Percentiles rank a stretch among this genome's conserved stretches.
These are phyloP conservation scores for Fusarium hainanense DNA, from an alignment of 2,329 filamentous ascomycete species.

Conservation along the genomic window DNA sequence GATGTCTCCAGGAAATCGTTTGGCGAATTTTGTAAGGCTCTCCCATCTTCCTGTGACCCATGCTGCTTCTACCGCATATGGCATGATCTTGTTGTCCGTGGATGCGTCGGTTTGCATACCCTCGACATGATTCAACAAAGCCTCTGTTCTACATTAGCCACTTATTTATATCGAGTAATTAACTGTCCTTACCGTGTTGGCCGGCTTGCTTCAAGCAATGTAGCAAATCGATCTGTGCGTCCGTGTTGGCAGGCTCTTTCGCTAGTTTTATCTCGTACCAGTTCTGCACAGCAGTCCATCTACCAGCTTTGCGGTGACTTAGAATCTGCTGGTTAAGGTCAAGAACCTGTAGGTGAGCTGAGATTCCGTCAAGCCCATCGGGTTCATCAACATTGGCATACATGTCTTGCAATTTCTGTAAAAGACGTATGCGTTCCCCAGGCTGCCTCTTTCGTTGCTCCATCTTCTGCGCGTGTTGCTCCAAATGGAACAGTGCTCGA, in stretches of 20 bases:
- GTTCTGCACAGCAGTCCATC: conserved; percentile 94
- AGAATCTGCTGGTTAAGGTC: conserved; percentile 93
- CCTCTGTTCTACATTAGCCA: conserved; percentile 65
- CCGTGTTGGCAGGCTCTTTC: conserved; percentile 78
- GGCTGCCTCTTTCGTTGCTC: conserved; percentile 58
- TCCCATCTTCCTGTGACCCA: conserved; percentile 91
- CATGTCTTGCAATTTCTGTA: conserved; percentile 87
- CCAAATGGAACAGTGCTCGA: conserved; percentile 91
- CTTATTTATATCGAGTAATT: neutral
- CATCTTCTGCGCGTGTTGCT: conserved; percentile 79
- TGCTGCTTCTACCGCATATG: conserved; percentile 89
- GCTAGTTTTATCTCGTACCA: conserved; percentile 96
- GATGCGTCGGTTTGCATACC: conserved; percentile 69
- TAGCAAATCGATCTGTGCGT: conserved; percentile 84
- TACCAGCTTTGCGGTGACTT: conserved; percentile 90
- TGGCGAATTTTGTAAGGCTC: conserved; percentile 75
- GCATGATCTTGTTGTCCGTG: conserved; percentile 73
- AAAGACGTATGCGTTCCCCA: conserved; percentile 70
- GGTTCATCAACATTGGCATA: conserved; percentile 98
- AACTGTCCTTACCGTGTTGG: conserved; percentile 79
- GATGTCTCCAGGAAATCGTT: conserved; percentile 61
- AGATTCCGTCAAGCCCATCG: conserved; percentile 94
- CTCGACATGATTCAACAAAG: conserved; percentile 87
- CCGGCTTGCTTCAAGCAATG: conserved; percentile 95
- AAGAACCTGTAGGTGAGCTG: conserved; percentile 84